phyloP scores from a whole-genome alignment of 257 asterid species.

The Linaria vulgaris region DNA sequence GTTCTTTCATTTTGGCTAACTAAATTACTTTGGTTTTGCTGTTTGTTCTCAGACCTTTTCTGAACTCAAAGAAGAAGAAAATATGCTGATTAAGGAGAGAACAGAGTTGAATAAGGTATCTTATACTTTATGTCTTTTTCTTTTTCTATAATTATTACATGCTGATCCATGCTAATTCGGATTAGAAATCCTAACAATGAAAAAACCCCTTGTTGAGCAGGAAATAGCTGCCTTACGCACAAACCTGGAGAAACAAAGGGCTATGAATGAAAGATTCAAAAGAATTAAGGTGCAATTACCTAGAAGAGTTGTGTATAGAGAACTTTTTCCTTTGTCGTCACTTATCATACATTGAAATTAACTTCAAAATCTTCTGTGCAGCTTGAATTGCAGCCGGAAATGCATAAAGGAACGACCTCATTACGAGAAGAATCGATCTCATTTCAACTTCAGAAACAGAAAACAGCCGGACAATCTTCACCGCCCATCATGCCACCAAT shows the following conservation, averaged over 20 bases:
- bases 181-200: not conserved
- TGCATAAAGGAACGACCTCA: slow-evolving; percentile 19
- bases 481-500: slow-evolving; percentile 6
- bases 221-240: slow-evolving; percentile 36
- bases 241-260: slow-evolving; percentile 55
- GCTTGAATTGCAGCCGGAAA: slow-evolving; percentile 36
- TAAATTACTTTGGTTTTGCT: not conserved
- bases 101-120: slow-evolving; percentile 63
- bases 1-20: too few species aligned
- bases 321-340: too few species aligned
- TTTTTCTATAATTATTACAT: not conserved
- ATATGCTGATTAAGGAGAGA: slow-evolving; percentile 52
- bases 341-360: not conserved
- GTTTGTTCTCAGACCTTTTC: slow-evolving; percentile 52
- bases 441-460: slow-evolving; percentile 1
- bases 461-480: not conserved
- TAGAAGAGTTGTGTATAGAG: too few species aligned
- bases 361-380: slow-evolving; percentile 21
- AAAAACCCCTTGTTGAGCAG: slow-evolving; percentile 30
- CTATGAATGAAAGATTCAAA: slow-evolving; percentile 54
- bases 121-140: not conserved
- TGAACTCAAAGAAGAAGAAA: slow-evolving; percentile 65
- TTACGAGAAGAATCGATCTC: slow-evolving; percentile 28
- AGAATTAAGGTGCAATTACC: slow-evolving; percentile 51
- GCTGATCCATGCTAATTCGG: too few species aligned